Percentiles rank a stretch among this genome's conserved stretches.
phyloP scores from a whole-genome alignment of 306 rosid species.

The Cicer arietinum region DNA sequence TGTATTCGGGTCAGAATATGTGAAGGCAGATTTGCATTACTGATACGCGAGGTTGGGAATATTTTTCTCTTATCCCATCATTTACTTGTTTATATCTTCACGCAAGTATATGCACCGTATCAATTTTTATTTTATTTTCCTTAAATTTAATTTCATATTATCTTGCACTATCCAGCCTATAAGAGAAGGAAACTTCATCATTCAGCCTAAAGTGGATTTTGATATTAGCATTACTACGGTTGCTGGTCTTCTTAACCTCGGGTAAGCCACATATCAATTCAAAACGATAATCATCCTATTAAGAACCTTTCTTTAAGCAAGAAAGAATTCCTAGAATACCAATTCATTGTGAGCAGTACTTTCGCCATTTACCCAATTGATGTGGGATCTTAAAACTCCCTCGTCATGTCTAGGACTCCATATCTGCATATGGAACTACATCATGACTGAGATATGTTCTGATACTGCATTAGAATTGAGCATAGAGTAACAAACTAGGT shows the following conservation, averaged over 20 bases:
- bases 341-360: too few species aligned
- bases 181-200: constrained; percentile 95
- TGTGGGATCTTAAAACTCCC: too few species aligned
- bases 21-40: constrained; percentile 96
- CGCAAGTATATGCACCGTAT: constrained; percentile 2
- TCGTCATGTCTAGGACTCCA: too few species aligned
- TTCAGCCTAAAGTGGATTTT: constrained; percentile 99
- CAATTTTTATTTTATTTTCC: constrained; percentile 34
- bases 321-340: too few species aligned
- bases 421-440: too few species aligned
- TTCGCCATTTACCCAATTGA: too few species aligned
- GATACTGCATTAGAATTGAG: too few species aligned
- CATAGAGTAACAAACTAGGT: too few species aligned
- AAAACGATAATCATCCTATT: constrained; percentile 4
- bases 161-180: constrained; percentile 73
- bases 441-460: too few species aligned
- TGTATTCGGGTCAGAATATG: constrained; percentile 97
- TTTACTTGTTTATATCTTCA: constrained; percentile 30
- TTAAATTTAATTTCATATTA: constrained; percentile 9
- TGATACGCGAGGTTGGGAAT: constrained; percentile 85
- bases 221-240: constrained; percentile 94
- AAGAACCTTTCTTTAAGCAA: too few species aligned
- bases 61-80: constrained; percentile 21
- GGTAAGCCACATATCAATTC: constrained; percentile 63
- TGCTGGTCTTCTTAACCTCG: constrained; percentile 97